A percentile compares a stretch with the other conserved stretches of the same genome.
phyloP scores from a whole-genome alignment of 169 alveolate genomes.

The Plasmodium malariae region DNA sequence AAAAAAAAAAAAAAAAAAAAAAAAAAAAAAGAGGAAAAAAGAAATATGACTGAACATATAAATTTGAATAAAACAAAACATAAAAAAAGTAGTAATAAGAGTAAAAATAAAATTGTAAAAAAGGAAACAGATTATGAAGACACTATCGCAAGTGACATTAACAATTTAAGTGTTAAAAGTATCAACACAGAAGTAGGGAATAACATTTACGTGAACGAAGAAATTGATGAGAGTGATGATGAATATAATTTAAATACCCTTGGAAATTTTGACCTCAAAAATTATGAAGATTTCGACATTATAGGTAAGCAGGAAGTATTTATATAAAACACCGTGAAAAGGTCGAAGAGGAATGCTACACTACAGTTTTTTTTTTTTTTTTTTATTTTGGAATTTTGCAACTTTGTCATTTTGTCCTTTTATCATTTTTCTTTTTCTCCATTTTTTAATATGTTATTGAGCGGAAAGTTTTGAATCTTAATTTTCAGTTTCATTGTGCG shows the following conservation, averaged over 20 bases:
- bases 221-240: conserved; percentile 78
- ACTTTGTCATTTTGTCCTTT: too few species aligned
- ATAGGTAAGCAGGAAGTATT: conserved; percentile 25
- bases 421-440: too few species aligned
- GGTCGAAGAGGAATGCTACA: too few species aligned
- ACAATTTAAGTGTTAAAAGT: background rate
- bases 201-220: conserved; percentile 53
- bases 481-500: too few species aligned
- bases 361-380: too few species aligned
- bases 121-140: conserved; percentile 30
- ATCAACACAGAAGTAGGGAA: background rate
- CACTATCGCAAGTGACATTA: conserved; percentile 7
- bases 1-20: background rate
- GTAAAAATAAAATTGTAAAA: background rate
- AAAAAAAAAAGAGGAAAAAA: background rate
- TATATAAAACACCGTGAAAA: too few species aligned
- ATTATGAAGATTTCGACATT: conserved; percentile 70
- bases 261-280: conserved; percentile 67
- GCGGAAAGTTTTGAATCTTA: too few species aligned
- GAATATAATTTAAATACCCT: conserved; percentile 66
- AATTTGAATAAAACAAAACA: background rate
- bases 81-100: too few species aligned
- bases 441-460: too few species aligned
- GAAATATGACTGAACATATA: background rate
- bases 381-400: too few species aligned